Base-by-base conservation (phyloP, 306 rosid genomes). In the Dryas octopetala region DNA sequence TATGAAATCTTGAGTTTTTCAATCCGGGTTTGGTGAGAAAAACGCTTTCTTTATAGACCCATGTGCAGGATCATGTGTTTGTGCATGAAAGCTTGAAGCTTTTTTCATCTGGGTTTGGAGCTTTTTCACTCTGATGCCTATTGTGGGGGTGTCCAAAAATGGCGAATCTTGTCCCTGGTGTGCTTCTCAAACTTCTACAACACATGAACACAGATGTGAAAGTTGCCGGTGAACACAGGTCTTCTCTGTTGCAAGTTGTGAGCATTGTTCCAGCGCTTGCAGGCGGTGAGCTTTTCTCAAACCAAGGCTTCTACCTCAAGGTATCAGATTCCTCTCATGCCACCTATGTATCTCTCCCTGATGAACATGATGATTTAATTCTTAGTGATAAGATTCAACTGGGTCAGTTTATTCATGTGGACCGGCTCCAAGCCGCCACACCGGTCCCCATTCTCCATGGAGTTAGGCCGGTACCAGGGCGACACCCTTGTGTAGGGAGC, bases 111-210 rank as follows among this genome's bases (percentile, higher is more conserved):
- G 15, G 74, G 51, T 68, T 76, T 55, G 17, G 52, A 53, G 28
- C 46, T 28, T 62, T 59, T 65, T 62, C 48, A 77, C 58, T 83
- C 89, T 83, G 79, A 91, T 88, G 94, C 94, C 76, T 80, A 63
- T 84, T 89, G 91, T 89, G 91, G 74, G 83, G 78, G 79, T 78
- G n/a, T 77, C 73, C 77, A 71, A 69, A 82, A 81, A 96, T 96
- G 99, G 97, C 99, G 69, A 96, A 86, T 88, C 98, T 96, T n/a
- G 93, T 96, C 48, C 96, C 98, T n/a, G 99, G 98, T 26, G 98
- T 96, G 19, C 98, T 96, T 70, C 89, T 92, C 38, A 92, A 90
- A 79, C 91, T 96, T 10, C 80, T 96, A 62, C 99, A 96, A 88
- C 98, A 92, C 82, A 96, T 96, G 99, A 90, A 90, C 84, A 96